phyloP scores from a whole-genome alignment of 148 eudicot genomes.

The Bassia scoparia region DNA sequence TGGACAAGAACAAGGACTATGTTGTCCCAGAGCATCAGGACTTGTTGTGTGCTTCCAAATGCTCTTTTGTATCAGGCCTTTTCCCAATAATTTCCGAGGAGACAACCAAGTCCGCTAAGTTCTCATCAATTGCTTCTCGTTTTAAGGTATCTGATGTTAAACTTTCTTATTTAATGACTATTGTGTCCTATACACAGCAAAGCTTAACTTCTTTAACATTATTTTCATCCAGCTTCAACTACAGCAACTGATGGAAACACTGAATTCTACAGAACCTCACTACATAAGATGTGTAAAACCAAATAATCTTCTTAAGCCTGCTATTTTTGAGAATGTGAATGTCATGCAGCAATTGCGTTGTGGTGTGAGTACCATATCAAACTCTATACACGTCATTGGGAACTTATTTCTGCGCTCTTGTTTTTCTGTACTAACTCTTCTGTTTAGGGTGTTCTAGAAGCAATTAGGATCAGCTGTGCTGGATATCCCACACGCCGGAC shows the following conservation, averaged over 20 bases:
- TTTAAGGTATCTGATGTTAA: slow-evolving; percentile 53
- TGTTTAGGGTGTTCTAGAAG: slow-evolving; percentile 95
- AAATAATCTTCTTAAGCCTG: slow-evolving; percentile 85
- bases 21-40: slow-evolving; percentile 97
- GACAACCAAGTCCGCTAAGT: slow-evolving; percentile 80
- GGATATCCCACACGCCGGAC: slow-evolving; percentile 92
- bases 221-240: slow-evolving; percentile 75
- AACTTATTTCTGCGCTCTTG: background rate
- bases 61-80: slow-evolving; percentile 77
- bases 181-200: slow-evolving; percentile 5
- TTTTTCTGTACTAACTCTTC: slow-evolving; percentile 28
- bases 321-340: slow-evolving; percentile 87
- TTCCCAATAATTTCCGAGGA: slow-evolving; percentile 79
- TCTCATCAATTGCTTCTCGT: slow-evolving; percentile 88
- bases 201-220: slow-evolving; percentile 21
- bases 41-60: slow-evolving; percentile 80
- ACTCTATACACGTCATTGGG: background rate
- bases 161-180: background rate
- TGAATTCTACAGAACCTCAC: slow-evolving; percentile 94
- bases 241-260: slow-evolving; percentile 86
- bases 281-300: slow-evolving; percentile 99
- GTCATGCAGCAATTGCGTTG: slow-evolving; percentile 96
- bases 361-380: slow-evolving; percentile 73
- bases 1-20: slow-evolving; percentile 98
- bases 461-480: slow-evolving; percentile 93